Conservation (phyloP, 2,329 filamentous ascomycete genomes). For the Ophiostoma sp. region DNA sequence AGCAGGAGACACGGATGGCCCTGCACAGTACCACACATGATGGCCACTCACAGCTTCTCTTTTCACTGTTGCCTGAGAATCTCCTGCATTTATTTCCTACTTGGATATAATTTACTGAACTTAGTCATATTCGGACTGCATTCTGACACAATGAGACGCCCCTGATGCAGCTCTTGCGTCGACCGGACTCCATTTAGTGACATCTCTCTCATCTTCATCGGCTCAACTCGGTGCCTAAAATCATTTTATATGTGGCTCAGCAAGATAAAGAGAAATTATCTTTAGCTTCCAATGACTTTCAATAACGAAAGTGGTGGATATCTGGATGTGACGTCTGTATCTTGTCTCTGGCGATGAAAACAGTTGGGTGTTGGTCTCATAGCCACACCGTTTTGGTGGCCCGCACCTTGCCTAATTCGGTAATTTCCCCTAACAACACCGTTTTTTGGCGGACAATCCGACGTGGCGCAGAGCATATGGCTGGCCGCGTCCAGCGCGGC, state of each 20-base stretch:
- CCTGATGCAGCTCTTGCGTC: no score
- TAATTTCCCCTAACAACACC: conserved; percentile 13
- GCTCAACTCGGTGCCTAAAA: no score
- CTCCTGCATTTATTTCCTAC: neutral
- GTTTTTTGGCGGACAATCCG: neutral
- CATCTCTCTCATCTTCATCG: no score
- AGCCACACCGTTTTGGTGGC: conserved; percentile 20
- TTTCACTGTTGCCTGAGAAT: conserved; percentile 1
- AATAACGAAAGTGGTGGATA: neutral
- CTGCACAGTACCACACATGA: neutral
- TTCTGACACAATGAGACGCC: neutral
- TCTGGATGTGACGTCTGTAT: neutral
- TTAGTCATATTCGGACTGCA: neutral
- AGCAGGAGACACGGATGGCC: neutral
- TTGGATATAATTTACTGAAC: neutral
- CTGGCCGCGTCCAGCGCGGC: neutral
- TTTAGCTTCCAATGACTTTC: no score
- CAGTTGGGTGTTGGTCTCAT: neutral
- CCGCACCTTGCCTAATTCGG: conserved; percentile 13
- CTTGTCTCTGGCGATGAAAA: neutral
- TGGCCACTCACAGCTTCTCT: neutral
- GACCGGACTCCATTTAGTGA: no score
- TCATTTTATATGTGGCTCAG: no score
- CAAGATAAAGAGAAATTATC: no score
- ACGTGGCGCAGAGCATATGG: conserved; percentile 10